These are phyloP conservation scores for Polytrichum commune DNA, from an alignment of 225 moss, liverwort and hornwort genomes.

Conservation along the genomic window DNA sequence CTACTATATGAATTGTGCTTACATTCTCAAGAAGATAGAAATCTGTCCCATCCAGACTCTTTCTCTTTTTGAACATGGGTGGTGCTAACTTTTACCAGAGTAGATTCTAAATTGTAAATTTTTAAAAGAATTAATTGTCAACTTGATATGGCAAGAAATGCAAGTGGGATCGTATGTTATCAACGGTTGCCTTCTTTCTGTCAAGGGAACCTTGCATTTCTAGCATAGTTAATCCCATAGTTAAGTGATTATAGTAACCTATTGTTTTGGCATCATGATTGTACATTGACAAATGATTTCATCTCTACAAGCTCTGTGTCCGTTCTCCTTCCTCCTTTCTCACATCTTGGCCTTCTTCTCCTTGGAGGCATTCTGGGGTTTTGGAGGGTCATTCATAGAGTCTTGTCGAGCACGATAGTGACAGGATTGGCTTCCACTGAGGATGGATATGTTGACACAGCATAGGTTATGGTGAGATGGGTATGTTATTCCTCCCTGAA, in stretches of 20 bases:
- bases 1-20: too few species aligned
- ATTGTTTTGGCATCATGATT: slow-evolving; percentile 15
- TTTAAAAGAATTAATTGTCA: slow-evolving; percentile 91
- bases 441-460: not conserved
- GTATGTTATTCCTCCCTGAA: too few species aligned
- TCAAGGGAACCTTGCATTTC: slow-evolving; percentile 73
- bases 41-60: too few species aligned
- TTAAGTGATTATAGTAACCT: slow-evolving; percentile 47
- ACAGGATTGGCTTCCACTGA: not conserved
- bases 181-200: slow-evolving; percentile 59
- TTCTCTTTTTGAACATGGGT: too few species aligned
- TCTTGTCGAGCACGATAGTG: not conserved
- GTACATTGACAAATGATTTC: slow-evolving; percentile 14
- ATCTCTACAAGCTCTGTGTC: too few species aligned
- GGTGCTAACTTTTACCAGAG: too few species aligned
- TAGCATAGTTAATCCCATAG: slow-evolving; percentile 58
- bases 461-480: too few species aligned
- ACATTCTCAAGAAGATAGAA: too few species aligned
- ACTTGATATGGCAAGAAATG: slow-evolving; percentile 72
- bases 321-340: too few species aligned
- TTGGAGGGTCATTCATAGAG: too few species aligned
- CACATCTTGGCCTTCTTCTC: too few species aligned
- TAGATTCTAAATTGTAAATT: slow-evolving; percentile 32
- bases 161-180: slow-evolving; percentile 65
- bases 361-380: too few species aligned